Evolutionary conservation across 1,284 basidiomycete genomes (phyloP).

Genomic region (Mrakiaceae sp.): DNA sequence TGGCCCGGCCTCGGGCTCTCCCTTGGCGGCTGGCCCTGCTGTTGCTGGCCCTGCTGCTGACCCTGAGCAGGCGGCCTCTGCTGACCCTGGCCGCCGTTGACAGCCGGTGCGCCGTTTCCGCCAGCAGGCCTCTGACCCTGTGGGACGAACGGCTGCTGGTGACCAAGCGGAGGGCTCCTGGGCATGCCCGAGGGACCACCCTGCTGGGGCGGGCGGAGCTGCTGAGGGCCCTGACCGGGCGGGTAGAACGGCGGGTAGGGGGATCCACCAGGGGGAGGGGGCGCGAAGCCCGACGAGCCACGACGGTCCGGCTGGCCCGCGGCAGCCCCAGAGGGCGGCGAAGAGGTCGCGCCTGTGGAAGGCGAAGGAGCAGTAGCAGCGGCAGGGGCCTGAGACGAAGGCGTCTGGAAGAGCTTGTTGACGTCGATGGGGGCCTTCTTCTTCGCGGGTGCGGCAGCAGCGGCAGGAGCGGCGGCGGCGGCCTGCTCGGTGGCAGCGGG

Average conservation of each 20-base stretch:
- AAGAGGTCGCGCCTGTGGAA: conserved; percentile 20
- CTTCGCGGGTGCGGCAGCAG: conserved; percentile 8
- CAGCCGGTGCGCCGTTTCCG: conserved; percentile 19
- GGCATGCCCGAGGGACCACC: conserved; percentile 12
- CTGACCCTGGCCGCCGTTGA: conserved; percentile 19
- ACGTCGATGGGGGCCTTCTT: conserved; percentile 46
- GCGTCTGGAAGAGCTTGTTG: conserved; percentile 52
- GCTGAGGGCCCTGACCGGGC: conserved; percentile 16
- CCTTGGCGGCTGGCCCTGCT: conserved; percentile 3
- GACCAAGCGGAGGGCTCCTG: conserved; percentile 18
- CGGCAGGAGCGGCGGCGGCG: conserved; percentile 4
- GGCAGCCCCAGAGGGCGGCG: conserved; percentile 16
- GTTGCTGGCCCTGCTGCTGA: conserved; percentile 12
- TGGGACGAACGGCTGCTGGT: conserved; percentile 24
- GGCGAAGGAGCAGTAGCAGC: conserved; percentile 21
- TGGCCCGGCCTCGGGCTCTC: not conserved
- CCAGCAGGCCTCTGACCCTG: conserved; percentile 12
- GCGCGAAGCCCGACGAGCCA: conserved; percentile 5
- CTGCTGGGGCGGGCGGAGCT: conserved; percentile 19
- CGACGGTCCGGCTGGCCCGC: conserved; percentile 12
- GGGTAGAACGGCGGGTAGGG: conserved; percentile 7
- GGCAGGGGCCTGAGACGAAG: conserved; percentile 11
- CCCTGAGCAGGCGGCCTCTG: conserved; percentile 4
- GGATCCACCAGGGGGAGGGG: conserved; percentile 9
- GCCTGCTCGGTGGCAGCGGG: conserved; percentile 14